Conservation (phyloP, 1,139 yeast species). For the Candida frijolesensis region DNA sequence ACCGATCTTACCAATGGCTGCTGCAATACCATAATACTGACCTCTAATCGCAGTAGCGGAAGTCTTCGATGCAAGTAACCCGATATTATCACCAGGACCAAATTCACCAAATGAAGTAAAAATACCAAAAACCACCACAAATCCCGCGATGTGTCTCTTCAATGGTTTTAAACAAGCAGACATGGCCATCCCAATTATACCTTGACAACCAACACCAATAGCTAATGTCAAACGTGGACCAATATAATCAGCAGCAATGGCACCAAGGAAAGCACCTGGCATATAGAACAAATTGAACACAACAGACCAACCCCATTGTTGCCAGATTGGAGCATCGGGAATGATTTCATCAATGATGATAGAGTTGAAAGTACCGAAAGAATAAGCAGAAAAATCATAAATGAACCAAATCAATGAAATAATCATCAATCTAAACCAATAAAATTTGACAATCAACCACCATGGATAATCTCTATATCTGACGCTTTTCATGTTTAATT, state of each 20-base stretch:
- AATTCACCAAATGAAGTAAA: constrained; percentile 86
- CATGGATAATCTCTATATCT: constrained; percentile 55
- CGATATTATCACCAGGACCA: constrained; percentile 92
- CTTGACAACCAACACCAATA: constrained; percentile 70
- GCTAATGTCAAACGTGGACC: constrained; percentile 84
- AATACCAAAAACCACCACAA: constrained; percentile 84
- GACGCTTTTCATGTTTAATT: constrained; percentile 67
- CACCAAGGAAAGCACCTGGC: constrained; percentile 91
- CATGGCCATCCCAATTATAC: constrained; percentile 81
- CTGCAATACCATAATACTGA: constrained; percentile 85
- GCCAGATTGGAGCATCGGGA: constrained; percentile 49
- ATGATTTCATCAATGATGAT: constrained; percentile 61
- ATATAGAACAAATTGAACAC: constrained; percentile 84
- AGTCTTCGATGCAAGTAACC: constrained; percentile 83
- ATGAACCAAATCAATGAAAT: constrained; percentile 85
- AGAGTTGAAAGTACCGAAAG: constrained; percentile 82
- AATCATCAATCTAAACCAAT: constrained; percentile 75
- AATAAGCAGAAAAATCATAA: constrained; percentile 84
- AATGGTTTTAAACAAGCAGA: constrained; percentile 68
- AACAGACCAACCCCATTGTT: constrained; percentile 89
- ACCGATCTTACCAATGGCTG: constrained; percentile 87
- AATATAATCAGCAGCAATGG: constrained; percentile 72
- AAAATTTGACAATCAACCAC: constrained; percentile 68
- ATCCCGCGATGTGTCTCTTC: constrained; percentile 65
- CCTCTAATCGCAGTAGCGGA: constrained; percentile 90